Conservation (phyloP, 805 yeast species). For the Kurtzmaniella fragi region DNA sequence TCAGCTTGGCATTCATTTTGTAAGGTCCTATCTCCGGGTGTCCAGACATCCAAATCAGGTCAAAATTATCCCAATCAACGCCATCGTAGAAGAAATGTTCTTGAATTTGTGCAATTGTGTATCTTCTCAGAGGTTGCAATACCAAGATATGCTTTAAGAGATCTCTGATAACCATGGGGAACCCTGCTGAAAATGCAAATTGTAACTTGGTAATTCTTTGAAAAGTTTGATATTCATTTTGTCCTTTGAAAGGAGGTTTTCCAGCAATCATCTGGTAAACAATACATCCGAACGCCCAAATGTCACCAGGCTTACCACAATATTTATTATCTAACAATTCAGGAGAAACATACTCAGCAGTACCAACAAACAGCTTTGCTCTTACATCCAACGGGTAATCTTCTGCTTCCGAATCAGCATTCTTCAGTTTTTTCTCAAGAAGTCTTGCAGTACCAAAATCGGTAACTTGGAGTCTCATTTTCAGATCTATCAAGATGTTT, state of each 20-base stretch:
- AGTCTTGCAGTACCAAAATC: slow-evolving; percentile 84
- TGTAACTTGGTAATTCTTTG: slow-evolving; percentile 78
- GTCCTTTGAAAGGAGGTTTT: slow-evolving; percentile 76
- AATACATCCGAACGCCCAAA: slow-evolving; percentile 61
- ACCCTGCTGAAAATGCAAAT: slow-evolving; percentile 67
- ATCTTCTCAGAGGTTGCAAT: slow-evolving; percentile 66
- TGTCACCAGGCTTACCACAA: slow-evolving; percentile 55
- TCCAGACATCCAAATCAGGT: slow-evolving; percentile 60
- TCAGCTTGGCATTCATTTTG: slow-evolving; percentile 69
- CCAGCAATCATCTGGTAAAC: slow-evolving; percentile 62
- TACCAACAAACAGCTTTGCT: slow-evolving; percentile 81
- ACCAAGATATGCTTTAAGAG: slow-evolving; percentile 63
- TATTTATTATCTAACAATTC: slow-evolving; percentile 71
- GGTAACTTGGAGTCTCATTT: slow-evolving; percentile 62
- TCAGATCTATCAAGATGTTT: slow-evolving; percentile 61
- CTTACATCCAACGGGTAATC: slow-evolving; percentile 60
- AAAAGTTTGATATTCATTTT: slow-evolving; percentile 76
- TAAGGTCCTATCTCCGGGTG: slow-evolving; percentile 71
- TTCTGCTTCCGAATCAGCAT: slow-evolving; percentile 26
- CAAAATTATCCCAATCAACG: slow-evolving; percentile 62
- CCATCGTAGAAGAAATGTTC: slow-evolving; percentile 66
- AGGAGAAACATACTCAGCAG: slow-evolving; percentile 82
- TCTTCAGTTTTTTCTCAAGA: slow-evolving; percentile 45
- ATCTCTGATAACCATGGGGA: slow-evolving; percentile 57
- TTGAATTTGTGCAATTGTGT: slow-evolving; percentile 53